phyloP scores from a whole-genome alignment of 2,329 filamentous ascomycete genomes.

The Hortaea werneckii region DNA sequence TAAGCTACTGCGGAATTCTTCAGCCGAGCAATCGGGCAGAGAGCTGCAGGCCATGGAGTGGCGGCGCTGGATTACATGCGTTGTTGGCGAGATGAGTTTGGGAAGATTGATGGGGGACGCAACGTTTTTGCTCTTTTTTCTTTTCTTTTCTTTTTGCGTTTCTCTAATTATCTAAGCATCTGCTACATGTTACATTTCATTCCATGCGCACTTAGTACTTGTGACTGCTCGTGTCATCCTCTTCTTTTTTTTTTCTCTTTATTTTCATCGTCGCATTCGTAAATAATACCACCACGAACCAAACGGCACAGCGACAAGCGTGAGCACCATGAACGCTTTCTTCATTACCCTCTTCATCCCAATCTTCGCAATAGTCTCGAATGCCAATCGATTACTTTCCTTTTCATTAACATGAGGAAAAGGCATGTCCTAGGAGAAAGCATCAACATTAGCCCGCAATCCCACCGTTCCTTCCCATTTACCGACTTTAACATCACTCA shows the following conservation, averaged over 20 bases:
- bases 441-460: neutral
- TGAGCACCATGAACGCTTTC: too few species aligned
- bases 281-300: too few species aligned
- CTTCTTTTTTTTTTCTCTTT: too few species aligned
- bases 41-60: constrained; percentile 44
- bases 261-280: too few species aligned
- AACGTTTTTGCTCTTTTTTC: constrained; percentile 28
- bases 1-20: constrained; percentile 46
- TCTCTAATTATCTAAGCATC: too few species aligned
- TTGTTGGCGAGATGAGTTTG: constrained; percentile 22
- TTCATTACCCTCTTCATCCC: too few species aligned
- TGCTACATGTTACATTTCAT: too few species aligned
- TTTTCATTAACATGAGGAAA: constrained; percentile 21
- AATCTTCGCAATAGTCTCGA: neutral
- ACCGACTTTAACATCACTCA: neutral
- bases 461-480: too few species aligned
- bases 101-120: constrained; percentile 19
- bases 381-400: neutral
- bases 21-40: constrained; percentile 52
- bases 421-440: constrained; percentile 8
- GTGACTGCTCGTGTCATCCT: too few species aligned
- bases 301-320: too few species aligned
- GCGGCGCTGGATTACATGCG: constrained; percentile 44
- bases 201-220: too few species aligned
- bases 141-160: too few species aligned